These are phyloP conservation scores for Gossypium gossypioides DNA, from an alignment of 441 rosid genomes.

Conservation along the genomic window DNA sequence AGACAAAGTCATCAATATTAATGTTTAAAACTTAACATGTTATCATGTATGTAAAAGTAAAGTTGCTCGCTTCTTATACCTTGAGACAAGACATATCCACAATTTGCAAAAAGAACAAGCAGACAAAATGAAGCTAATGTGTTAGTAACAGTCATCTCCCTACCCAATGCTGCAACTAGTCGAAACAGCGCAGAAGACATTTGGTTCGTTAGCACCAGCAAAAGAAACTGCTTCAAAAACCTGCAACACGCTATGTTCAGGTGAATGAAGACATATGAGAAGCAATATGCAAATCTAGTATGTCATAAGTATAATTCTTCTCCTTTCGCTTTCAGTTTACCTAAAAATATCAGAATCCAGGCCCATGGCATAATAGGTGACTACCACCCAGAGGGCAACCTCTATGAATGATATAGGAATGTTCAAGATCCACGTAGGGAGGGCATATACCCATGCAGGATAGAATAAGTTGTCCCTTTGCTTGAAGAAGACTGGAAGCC, in stretches of 20 bases:
- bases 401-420: conserved; percentile 51
- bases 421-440: conserved; percentile 58
- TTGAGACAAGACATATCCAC: conserved; percentile 46
- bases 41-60: background rate
- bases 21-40: background rate
- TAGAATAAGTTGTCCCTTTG: conserved; percentile 70
- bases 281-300: background rate
- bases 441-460: conserved; percentile 68
- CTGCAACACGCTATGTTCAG: conserved; percentile 21
- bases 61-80: conserved; percentile 17
- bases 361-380: conserved; percentile 55
- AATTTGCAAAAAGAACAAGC: conserved; percentile 32
- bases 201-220: conserved; percentile 35
- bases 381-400: conserved; percentile 42
- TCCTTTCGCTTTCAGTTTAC: conserved; percentile 22
- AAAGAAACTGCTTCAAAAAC: conserved; percentile 32
- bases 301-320: background rate
- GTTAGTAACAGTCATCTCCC: conserved; percentile 43
- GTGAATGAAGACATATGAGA: background rate
- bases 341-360: conserved; percentile 39
- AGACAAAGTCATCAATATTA: background rate
- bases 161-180: conserved; percentile 36
- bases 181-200: conserved; percentile 52
- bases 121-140: conserved; percentile 39
- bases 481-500: conserved; percentile 87